These are phyloP conservation scores for Pichia sp. DNA, from an alignment of 1,139 yeast species.

Conservation along the genomic window DNA sequence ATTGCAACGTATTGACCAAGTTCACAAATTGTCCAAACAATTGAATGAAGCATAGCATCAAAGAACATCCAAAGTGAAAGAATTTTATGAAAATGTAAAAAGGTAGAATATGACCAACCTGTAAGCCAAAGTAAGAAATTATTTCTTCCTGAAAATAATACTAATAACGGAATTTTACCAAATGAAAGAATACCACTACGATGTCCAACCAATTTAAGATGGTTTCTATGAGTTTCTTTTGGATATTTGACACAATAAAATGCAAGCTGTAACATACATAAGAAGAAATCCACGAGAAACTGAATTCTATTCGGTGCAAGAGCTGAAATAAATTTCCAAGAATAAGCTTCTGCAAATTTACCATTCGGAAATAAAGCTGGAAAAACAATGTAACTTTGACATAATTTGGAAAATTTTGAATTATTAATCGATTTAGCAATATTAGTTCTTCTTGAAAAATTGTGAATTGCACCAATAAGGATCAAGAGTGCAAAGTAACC, in stretches of 20 bases:
- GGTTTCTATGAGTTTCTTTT: conserved; percentile 21
- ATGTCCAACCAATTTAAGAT: conserved; percentile 48
- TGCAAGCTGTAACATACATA: conserved; percentile 13
- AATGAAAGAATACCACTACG: conserved; percentile 43
- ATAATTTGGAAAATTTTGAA: conserved; percentile 2
- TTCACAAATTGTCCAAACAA: conserved; percentile 17
- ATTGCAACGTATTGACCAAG: conserved; percentile 14
- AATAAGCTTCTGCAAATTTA: conserved; percentile 6
- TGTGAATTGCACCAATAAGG: conserved; percentile 11
- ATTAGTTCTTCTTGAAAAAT: conserved; percentile 8
- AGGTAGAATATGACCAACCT: conserved; percentile 54
- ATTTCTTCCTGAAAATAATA: conserved; percentile 59
- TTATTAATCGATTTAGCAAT: conserved; percentile 5
- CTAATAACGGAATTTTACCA: conserved; percentile 38
- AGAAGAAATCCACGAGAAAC: conserved; percentile 9
- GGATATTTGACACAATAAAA: conserved; percentile 11
- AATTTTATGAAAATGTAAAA: conserved; percentile 55
- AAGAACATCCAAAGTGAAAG: conserved; percentile 42
- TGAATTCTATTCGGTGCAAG: conserved; percentile 17
- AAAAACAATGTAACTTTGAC: conserved; percentile 12
- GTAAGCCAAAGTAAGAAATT: conserved; percentile 52
- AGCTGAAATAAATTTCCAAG: conserved; percentile 8
- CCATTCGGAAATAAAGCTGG: conserved; percentile 16
- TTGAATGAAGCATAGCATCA: conserved; percentile 25
- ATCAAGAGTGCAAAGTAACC: conserved; percentile 12